phyloP scores from a whole-genome alignment of 148 eudicot species.

The Dianthus caryophyllus region DNA sequence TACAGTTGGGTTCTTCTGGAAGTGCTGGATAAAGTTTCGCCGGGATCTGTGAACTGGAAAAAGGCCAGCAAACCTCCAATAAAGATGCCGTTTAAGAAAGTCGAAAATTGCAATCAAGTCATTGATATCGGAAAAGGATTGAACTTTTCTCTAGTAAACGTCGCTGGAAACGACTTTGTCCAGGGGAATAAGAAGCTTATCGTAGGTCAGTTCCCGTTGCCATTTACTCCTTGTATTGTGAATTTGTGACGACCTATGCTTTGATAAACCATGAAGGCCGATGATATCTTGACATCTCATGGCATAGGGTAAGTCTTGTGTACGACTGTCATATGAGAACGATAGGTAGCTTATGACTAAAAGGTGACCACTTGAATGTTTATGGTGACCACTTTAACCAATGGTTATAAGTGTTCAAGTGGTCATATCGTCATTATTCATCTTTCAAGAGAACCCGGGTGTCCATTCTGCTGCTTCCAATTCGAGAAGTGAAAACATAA shows the following conservation, averaged over 20 bases:
- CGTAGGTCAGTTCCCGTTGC: constrained; percentile 40
- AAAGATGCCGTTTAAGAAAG: constrained; percentile 77
- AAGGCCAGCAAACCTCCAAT: constrained; percentile 72
- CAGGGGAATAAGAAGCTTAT: constrained; percentile 86
- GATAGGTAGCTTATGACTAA: no score
- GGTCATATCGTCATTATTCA: no score
- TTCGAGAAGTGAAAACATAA: no score
- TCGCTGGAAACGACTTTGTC: constrained; percentile 74
- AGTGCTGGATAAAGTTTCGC: constrained; percentile 66
- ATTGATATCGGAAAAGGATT: constrained; percentile 61
- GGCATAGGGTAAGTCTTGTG: no score
- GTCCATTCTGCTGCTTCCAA: no score
- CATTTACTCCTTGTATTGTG: neutral
- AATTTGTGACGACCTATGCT: neutral
- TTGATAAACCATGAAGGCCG: neutral
- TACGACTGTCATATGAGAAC: no score
- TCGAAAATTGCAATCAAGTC: constrained; percentile 88
- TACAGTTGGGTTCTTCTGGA: constrained; percentile 75
- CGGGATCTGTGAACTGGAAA: constrained; percentile 82
- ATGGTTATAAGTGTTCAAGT: no score
- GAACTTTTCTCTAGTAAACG: constrained; percentile 75
- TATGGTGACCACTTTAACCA: no score
- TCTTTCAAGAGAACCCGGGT: no score
- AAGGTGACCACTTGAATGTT: no score
- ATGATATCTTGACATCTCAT: no score